Conservation (phyloP, 768 basidiomycete genomes). For the Pleurotus djamor region DNA sequence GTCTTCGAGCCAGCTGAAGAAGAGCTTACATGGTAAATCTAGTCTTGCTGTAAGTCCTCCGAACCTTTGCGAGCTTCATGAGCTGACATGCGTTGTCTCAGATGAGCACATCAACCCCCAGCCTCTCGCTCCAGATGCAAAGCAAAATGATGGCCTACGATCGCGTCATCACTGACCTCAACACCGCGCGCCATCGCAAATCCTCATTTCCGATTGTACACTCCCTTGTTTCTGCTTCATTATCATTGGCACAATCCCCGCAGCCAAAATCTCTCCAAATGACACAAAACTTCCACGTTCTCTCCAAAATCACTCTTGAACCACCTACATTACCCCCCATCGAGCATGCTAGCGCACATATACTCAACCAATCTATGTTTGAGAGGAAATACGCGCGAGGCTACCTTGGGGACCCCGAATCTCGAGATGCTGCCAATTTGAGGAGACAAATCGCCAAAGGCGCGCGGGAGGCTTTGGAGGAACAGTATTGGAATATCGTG, state of each 20-base stretch:
- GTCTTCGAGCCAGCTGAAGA: conserved; percentile 53
- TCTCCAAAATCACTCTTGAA: conserved; percentile 75
- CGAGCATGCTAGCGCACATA: conserved; percentile 79
- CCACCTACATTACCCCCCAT: conserved; percentile 73
- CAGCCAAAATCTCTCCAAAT: conserved; percentile 64
- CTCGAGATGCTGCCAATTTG: conserved; percentile 63
- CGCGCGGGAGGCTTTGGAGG: conserved; percentile 79
- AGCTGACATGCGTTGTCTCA: conserved; percentile 21
- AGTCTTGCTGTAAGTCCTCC: conserved; percentile 43
- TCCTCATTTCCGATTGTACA: conserved; percentile 78
- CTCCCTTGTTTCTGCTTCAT: conserved; percentile 64
- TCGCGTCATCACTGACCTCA: conserved; percentile 75
- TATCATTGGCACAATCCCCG: conserved; percentile 38
- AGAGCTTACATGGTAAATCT: conserved; percentile 57
- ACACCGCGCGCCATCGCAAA: conserved; percentile 67
- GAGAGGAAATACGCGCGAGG: conserved; percentile 82
- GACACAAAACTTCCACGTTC: conserved; percentile 68
- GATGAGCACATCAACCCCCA: conserved; percentile 40
- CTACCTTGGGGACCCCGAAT: conserved; percentile 68
- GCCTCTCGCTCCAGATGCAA: conserved; percentile 77
- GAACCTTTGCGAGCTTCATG: not conserved
- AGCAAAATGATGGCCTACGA: conserved; percentile 97
- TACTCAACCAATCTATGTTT: conserved; percentile 74
- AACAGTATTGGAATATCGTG: conserved; percentile 84
- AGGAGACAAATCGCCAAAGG: conserved; percentile 77